Conservation (phyloP, 495 filamentous ascomycete genomes). For the Aspergillus saccharolyticus region DNA sequence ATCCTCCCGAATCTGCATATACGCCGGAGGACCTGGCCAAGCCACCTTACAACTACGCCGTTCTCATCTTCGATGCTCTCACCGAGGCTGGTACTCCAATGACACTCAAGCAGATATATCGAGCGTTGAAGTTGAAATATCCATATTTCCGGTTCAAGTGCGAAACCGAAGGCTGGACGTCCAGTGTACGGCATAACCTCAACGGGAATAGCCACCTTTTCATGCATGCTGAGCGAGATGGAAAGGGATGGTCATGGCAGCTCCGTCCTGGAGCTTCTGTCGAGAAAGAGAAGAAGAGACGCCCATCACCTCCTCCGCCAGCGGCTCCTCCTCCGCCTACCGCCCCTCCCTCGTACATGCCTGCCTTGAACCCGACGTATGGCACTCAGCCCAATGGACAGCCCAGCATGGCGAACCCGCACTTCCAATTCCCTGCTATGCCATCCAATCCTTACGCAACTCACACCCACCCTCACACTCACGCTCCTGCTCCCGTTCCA, state of each 20-base stretch:
- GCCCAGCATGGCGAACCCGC: slow-evolving; percentile 33
- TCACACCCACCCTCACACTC: slow-evolving; percentile 17
- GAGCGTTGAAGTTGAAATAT: slow-evolving; percentile 78
- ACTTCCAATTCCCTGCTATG: slow-evolving; percentile 44
- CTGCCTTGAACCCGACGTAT: slow-evolving; percentile 37
- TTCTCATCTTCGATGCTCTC: slow-evolving; percentile 86
- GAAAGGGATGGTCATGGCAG: slow-evolving; percentile 68
- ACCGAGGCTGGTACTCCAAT: slow-evolving; percentile 64
- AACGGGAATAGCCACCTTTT: slow-evolving; percentile 81
- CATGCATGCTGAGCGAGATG: slow-evolving; percentile 71
- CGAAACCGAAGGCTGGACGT: slow-evolving; percentile 87
- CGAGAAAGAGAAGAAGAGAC: slow-evolving; percentile 65
- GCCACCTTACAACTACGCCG: slow-evolving; percentile 80
- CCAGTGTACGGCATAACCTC: slow-evolving; percentile 92
- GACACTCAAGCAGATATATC: slow-evolving; percentile 91
- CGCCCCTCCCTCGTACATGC: slow-evolving; percentile 38
- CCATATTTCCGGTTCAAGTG: slow-evolving; percentile 84
- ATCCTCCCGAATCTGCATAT: slow-evolving; percentile 69
- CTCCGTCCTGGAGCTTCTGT: slow-evolving; percentile 58
- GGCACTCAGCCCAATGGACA: slow-evolving; percentile 25
- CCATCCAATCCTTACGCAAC: slow-evolving; percentile 30
- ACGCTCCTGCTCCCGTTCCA: slow-evolving; percentile 19
- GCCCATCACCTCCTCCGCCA: slow-evolving; percentile 51
- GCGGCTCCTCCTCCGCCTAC: slow-evolving; percentile 31
- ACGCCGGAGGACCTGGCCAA: slow-evolving; percentile 81